Percentiles rank a stretch among this genome's conserved stretches.
Evolutionary conservation across 257 asterid species (phyloP).

Genomic region (Cynanchum wilfordii): DNA sequence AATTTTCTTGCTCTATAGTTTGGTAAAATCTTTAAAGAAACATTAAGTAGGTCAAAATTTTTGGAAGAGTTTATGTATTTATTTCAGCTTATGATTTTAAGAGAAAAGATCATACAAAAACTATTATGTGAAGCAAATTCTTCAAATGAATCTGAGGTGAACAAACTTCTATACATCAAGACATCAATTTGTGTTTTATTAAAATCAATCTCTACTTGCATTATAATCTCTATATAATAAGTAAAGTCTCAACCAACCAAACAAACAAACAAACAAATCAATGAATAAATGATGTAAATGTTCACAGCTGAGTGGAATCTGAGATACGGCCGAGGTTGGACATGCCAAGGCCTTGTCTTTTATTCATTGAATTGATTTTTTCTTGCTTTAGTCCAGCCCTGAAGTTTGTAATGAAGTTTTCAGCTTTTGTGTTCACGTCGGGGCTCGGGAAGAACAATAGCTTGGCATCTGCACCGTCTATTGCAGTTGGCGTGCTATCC

Average conservation of each 20-base stretch:
- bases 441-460: slow-evolving; percentile 79
- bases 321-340: slow-evolving; percentile 40
- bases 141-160: no score
- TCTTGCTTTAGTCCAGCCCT: slow-evolving; percentile 45
- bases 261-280: neutral
- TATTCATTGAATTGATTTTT: slow-evolving; percentile 31
- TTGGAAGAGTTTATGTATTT: no score
- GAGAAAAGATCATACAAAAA: no score
- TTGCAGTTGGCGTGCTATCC: slow-evolving; percentile 46
- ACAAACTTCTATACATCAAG: no score
- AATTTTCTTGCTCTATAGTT: no score
- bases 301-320: slow-evolving; percentile 15
- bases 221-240: neutral
- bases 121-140: no score
- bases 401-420: slow-evolving; percentile 63
- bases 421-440: slow-evolving; percentile 81
- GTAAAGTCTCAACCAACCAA: neutral
- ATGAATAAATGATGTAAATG: neutral
- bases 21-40: no score
- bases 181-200: no score
- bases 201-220: neutral
- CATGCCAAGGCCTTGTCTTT: slow-evolving; percentile 29
- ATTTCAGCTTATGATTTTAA: no score
- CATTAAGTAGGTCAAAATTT: no score
- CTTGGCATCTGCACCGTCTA: slow-evolving; percentile 27